phyloP scores from a whole-genome alignment of 768 basidiomycete species.

The Psilocybe tampanensis region DNA sequence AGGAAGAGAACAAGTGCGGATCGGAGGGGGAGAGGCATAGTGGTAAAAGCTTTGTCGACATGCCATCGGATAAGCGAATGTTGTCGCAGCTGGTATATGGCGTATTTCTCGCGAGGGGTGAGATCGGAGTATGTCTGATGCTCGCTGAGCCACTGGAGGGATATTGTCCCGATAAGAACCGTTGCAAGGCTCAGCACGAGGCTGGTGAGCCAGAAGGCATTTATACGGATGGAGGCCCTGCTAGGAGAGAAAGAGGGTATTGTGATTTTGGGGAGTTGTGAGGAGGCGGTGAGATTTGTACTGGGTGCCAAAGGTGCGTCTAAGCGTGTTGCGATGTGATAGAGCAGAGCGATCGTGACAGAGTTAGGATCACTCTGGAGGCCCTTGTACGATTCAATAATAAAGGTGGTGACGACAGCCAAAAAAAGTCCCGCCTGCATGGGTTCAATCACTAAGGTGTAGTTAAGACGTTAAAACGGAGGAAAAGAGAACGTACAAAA shows the following conservation, averaged over 20 bases:
- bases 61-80: constrained; percentile 13
- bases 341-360: neutral
- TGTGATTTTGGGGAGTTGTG: neutral
- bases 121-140: constrained; percentile 12
- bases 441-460: neutral
- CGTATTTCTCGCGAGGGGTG: constrained; percentile 5
- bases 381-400: constrained; percentile 4
- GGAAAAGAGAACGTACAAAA: neutral
- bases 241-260: neutral
- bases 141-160: constrained; percentile 20
- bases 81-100: constrained; percentile 12
- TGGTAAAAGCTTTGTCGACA: constrained; percentile 15
- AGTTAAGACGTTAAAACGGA: too few species aligned
- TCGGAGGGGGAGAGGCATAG: constrained; percentile 15
- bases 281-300: neutral
- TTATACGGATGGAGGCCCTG: constrained; percentile 9
- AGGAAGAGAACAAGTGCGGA: constrained; percentile 19
- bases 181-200: constrained; percentile 19
- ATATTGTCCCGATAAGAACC: constrained; percentile 18
- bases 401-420: constrained; percentile 2
- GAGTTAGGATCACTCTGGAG: neutral
- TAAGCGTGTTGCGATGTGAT: neutral
- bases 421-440: constrained; percentile 3
- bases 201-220: constrained; percentile 17
- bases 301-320: neutral